Conservation (phyloP, 1,284 basidiomycete genomes). For the Ceratobasidium sp. region DNA sequence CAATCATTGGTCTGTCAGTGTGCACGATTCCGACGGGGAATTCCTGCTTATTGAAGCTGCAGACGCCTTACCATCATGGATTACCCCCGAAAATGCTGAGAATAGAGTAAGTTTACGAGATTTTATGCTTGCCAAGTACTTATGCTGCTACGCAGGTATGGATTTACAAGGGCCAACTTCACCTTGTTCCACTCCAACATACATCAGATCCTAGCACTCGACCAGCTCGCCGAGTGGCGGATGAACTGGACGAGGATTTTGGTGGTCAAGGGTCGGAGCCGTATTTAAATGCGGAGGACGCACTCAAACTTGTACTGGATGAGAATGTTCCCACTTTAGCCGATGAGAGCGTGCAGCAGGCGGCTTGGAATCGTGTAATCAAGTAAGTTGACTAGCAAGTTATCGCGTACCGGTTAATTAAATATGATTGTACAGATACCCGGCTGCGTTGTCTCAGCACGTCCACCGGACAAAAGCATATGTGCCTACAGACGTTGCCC, state of each 20-base stretch:
- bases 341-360: conserved; percentile 67
- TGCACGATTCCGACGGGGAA: conserved; percentile 93
- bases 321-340: conserved; percentile 68
- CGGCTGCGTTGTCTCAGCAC: conserved; percentile 74
- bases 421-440: conserved; percentile 68
- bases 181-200: conserved; percentile 85
- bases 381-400: neutral
- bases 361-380: conserved; percentile 74
- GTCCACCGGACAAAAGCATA: conserved; percentile 84
- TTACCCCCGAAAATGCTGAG: conserved; percentile 88
- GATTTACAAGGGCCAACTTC: conserved; percentile 85
- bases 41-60: conserved; percentile 98
- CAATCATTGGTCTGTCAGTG: conserved; percentile 61
- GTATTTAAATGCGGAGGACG: conserved; percentile 72
- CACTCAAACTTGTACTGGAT: conserved; percentile 73
- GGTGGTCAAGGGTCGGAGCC: conserved; percentile 54
- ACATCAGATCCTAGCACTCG: conserved; percentile 71
- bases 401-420: conserved; percentile 43
- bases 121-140: conserved; percentile 54
- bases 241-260: conserved; percentile 60
- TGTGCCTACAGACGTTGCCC: conserved; percentile 82
- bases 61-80: conserved; percentile 89
- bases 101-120: conserved; percentile 79
- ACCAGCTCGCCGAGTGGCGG: conserved; percentile 47
- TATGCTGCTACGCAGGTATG: conserved; percentile 74